Evolutionary conservation across 192 early-diverging fungal genomes (phyloP).

Genomic region (Allomyces macrogynus): DNA sequence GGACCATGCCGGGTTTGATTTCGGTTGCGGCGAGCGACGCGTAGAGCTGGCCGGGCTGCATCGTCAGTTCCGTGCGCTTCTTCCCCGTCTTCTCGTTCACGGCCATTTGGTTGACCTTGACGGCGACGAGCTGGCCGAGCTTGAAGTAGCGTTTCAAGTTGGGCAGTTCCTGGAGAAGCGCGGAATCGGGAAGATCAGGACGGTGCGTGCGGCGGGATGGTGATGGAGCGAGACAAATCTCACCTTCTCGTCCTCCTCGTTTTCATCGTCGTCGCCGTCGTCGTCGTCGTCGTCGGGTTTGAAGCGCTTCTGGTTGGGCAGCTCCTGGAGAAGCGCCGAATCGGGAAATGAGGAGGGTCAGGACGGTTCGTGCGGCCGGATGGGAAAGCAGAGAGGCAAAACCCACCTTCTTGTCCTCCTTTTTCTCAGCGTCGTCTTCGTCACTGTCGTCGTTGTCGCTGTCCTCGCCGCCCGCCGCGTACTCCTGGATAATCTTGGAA

Average conservation of each 20-base stretch:
- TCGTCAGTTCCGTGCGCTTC: background rate
- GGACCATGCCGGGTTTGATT: slow-evolving; percentile 1
- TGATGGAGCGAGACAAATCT: too few relatives aligned
- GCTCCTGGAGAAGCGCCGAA: too few relatives aligned
- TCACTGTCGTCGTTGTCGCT: background rate
- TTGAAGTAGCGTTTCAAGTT: background rate
- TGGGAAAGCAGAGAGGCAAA: too few relatives aligned
- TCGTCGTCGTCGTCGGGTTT: too few relatives aligned
- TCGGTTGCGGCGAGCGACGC: background rate
- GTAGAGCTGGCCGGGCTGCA: background rate
- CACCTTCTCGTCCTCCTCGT: background rate
- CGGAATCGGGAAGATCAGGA: too few relatives aligned
- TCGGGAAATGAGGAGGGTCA: too few relatives aligned
- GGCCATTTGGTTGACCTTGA: background rate
- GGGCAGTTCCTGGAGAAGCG: background rate
- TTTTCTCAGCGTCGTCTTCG: background rate
- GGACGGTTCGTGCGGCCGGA: too few relatives aligned
- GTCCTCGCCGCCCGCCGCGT: background rate
- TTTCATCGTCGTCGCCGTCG: background rate
- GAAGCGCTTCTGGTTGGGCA: too few relatives aligned
- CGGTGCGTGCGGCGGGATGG: too few relatives aligned
- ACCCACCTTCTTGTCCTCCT: too few relatives aligned
- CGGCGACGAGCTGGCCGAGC: background rate
- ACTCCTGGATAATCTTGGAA: background rate
- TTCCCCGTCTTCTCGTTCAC: background rate